Evolutionary conservation across 2,329 filamentous ascomycete species (phyloP), one percentile per base, ranked within the genome.

Genomic region (Sarocladiaceae sp.): DNA sequence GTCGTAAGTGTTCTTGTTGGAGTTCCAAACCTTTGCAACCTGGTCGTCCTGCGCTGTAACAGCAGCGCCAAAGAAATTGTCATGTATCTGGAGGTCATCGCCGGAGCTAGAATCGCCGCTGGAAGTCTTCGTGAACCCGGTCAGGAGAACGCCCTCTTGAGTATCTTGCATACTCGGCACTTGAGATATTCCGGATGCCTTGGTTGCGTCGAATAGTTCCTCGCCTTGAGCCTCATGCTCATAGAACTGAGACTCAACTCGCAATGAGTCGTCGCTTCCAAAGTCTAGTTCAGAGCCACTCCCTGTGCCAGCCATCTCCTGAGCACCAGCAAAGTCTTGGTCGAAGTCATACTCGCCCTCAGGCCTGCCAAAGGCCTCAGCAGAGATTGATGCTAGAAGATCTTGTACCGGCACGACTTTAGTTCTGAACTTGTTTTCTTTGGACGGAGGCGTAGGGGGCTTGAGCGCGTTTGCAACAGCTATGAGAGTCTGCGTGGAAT

Each of bases 401-500:
- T 97, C 85, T 54, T 93, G 73, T 6, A 98, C 77, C 0, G 89
- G 89, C 48, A 95, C 81, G 3, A 95, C 77, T 49, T 91, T 80
- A 0, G 90, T 96, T 27, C 87, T 78, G 61, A 95, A 98, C 58
- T 93, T 93, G 51, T 83, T 78, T 53, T 85, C 83, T 49, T 84
- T 88, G 56, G 79, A 91, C 1, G 90, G 88, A 1, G 89, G 84
- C 6, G 80, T 82, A 1, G 93, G 91, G 4, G 91, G 93, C 29
- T 83, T 81, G 4, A 98, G 72, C 1, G 85, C 89, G 55, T 85
- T 88, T 13, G 90, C 67, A 33, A 95, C 75, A 2, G 78, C 74
- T 43, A 95, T 83, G 12, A 98, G 73, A 0, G 93, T 98, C 60
- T 96, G 89, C 0, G 89, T 97, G 2, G 93, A 98, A 63, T 98